Base-by-base conservation (phyloP, 2,329 filamentous ascomycete genomes). In the Hypoxylon rubiginosum region DNA sequence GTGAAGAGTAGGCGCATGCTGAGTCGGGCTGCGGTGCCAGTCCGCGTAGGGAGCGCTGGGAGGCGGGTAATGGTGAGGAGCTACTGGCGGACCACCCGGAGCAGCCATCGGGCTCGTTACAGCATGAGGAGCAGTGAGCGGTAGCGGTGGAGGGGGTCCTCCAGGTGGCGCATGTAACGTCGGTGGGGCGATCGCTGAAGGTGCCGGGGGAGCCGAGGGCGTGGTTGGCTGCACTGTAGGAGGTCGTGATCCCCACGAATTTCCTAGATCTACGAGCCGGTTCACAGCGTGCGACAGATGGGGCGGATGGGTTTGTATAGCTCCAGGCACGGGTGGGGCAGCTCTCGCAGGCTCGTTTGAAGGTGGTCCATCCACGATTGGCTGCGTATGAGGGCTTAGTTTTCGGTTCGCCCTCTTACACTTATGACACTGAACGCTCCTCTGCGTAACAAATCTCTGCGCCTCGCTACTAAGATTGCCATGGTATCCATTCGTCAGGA, bases 341-440 rank as follows among this genome's bases (percentile, higher is more conserved):
- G 71, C 56, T 32, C 64, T 55, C 28, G 55, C n/a, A 4, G 69
- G 68, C 55, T 77, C 73, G 21, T 66, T 66, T n/a, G 73, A 71
- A 32, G 74, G 67, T 17, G 78, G 74, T 1, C 71, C 67, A 21
- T 77, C 73, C 65, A 76, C 71, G 34, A 73, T 73, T 17, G 74
- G 66, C 7, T 71, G 71, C 28, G 64, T 73, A 61, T 79, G 79
- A 21, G 78, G 72, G 26, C 74, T 69, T 3, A 84, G 81, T 57
- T 83, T 81, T 26, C 82, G 83, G 62, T 85, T 85, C 30, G 79
- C 76, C 74, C 87, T 90, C 69, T 83, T 85, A 75, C 92, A 94
- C 77, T 92, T 92, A 79, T 94, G 92, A 73, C 92, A 94, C 77
- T 93, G 90, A 69, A 88, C 91, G 66, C 84, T 85, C 30, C 85